Base-by-base conservation (phyloP, 2,329 filamentous ascomycete species). In the Hortaea sp. region DNA sequence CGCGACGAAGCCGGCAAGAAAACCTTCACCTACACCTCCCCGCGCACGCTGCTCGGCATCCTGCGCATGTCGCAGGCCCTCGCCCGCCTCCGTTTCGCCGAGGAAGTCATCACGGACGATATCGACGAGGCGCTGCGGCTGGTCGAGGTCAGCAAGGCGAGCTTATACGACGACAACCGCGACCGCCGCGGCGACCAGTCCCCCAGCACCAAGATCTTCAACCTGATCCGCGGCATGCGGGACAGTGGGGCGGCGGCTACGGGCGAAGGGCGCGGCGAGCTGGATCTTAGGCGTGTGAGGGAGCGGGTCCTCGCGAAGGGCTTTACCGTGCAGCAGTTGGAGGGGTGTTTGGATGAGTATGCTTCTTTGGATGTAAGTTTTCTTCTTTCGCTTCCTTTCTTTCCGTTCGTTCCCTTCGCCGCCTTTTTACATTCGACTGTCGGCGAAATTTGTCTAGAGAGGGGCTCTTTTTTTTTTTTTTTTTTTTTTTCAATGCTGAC, bases 281-380 rank as follows among this genome's bases (percentile, higher is more conserved):
- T 98, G 58, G 92, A 84, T 66, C 77, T 98, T 72, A 79, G 85
- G 55, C 85, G 88, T 67, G 87, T 98, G 49, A 80, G 89, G 64
- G 89, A 95, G 67, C 74, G 92, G 54, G 88, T 98, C 29, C 76
- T 97, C 58, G 92, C 89, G 44, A 95, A 95, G 76, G 92, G 92
- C 2, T 98, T 95, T 67, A 98, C 90, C 0, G 84, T 88, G 54
- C 88, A 97, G 66, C 89, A 98, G 67, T 88, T 95, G 70, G 76
- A 85, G 60, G 78, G 78, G 56, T 84, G 89, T 13, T 75, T 98
- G 63, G 84, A 95, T 52, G 90, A 95, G 71, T 97, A 98, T 68
- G 82, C 86, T 2, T 73, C 78, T 54, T 70, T 94, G 50, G 85
- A 95, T 72, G 92, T 97, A 73, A 87, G 89, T 83, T 45, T 29